Evolutionary conservation across 2,329 filamentous ascomycete species (phyloP).

Genomic region (Microcyclospora tardicrescens): DNA sequence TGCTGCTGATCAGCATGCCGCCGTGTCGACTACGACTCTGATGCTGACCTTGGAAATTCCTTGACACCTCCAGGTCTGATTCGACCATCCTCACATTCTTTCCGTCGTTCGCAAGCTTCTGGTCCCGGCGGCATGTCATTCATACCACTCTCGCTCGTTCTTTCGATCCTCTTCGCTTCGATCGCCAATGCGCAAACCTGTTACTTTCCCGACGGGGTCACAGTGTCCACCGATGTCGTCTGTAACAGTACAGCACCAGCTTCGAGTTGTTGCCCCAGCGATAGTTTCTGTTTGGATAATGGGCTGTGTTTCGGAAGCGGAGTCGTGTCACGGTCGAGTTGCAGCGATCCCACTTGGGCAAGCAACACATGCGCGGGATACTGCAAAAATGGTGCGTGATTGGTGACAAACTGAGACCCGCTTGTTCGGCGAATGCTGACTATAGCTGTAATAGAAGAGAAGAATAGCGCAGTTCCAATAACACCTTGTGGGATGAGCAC

Average conservation of each 20-base stretch:
- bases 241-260: constrained; percentile 8
- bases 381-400: constrained; percentile 15
- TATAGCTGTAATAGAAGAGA: constrained; percentile 4
- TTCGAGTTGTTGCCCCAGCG: constrained; percentile 18
- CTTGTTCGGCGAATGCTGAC: neutral
- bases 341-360: constrained; percentile 21
- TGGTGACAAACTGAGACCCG: too few relatives aligned
- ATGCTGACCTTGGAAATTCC: too few relatives aligned
- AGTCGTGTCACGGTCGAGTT: constrained; percentile 18
- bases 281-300: constrained; percentile 20
- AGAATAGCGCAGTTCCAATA: constrained; percentile 9
- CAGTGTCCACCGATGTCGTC: constrained; percentile 13
- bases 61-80: too few relatives aligned
- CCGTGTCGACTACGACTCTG: too few relatives aligned
- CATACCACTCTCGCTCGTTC: too few relatives aligned
- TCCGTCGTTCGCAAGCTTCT: too few relatives aligned
- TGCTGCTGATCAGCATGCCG: too few relatives aligned
- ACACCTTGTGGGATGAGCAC: constrained; percentile 13
- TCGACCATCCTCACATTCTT: too few relatives aligned
- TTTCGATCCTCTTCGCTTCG: constrained; percentile 3
- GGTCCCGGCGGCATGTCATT: too few relatives aligned
- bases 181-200: constrained; percentile 13
- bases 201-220: constrained; percentile 18
- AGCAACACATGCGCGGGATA: constrained; percentile 17
- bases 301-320: constrained; percentile 21